Evolutionary conservation across 2,329 filamentous ascomycete genomes (phyloP), one percentile per base, ranked within the genome.

Genomic region (Phoma sp.): DNA sequence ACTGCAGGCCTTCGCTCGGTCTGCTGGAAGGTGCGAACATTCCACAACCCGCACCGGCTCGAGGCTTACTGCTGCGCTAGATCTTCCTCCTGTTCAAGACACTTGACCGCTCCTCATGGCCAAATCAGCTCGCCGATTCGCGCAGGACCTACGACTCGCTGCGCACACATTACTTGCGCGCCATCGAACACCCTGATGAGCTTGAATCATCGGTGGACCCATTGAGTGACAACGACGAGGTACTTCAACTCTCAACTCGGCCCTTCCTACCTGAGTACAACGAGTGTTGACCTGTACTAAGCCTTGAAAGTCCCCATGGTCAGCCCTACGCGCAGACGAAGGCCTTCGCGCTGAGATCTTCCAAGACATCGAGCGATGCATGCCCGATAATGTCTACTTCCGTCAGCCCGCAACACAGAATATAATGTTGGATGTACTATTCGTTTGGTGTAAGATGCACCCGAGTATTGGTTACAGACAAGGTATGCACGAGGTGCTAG

Each of bases 401-500:
- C 92, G 93, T 52, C 85, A 93, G 63, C 84, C 88, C 11, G 78
- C 82, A 12, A 91, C 90, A 1, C 95, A 98, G 73, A 83, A 81
- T 34, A 90, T 91, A 75, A 87, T 99, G 65, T 78, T 96, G 26
- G 91, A 99, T 69, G 87, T 97, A 26, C 81, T 99, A 28, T 99
- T 98, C 75, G 84, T 99, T 61, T 98, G 93, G 77, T 95, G 92
- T 78, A 98, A 96, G 75, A 83, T 96, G 47, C 91, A 98, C 68
- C 91, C 91, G 1, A 87, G 89, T 62, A 83, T 92, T 47, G 92
- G 92, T 14, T 99, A 99, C 72, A 87, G 95, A n/a, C 95, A 99
- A 77, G 95, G 95, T 10, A 99, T 99, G 93, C 95, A 99, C 72
- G 95, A 99, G 76, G 80, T 99, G 36, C 81, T 98, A 12, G 95